These are phyloP conservation scores for Suillus cothurnatus DNA, from an alignment of 768 basidiomycete species.

Conservation along the genomic window DNA sequence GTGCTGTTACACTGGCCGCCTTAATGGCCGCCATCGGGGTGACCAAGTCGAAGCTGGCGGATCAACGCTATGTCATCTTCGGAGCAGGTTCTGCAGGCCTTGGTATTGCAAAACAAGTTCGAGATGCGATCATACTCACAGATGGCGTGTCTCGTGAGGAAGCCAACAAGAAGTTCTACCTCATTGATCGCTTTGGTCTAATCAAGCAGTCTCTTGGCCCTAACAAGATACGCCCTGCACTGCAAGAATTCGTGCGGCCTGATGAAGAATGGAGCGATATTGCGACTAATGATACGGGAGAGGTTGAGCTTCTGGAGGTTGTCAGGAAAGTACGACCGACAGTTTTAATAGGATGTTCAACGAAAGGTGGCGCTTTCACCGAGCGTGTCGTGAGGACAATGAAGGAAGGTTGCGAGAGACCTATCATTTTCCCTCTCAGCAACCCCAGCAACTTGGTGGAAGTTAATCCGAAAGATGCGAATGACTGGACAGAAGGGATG, in stretches of 20 bases:
- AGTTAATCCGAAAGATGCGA: conserved; percentile 67
- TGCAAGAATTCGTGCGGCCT: conserved; percentile 57
- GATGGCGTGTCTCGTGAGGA: conserved; percentile 55
- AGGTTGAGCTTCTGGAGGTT: conserved; percentile 63
- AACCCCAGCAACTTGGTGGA: conserved; percentile 83
- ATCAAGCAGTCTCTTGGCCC: conserved; percentile 52
- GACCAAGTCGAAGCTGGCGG: conserved; percentile 61
- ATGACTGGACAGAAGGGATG: conserved; percentile 78
- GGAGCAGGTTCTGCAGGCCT: conserved; percentile 84
- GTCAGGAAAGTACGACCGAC: conserved; percentile 77
- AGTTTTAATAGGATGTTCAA: conserved; percentile 83
- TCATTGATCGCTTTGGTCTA: conserved; percentile 71
- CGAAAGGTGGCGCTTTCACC: conserved; percentile 74
- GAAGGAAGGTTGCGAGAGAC: conserved; percentile 67
- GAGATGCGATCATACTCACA: conserved; percentile 68
- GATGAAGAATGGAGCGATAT: conserved; percentile 57
- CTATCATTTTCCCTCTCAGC: conserved; percentile 82
- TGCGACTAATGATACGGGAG: conserved; percentile 38
- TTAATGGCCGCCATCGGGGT: conserved; percentile 70
- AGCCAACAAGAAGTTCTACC: conserved; percentile 68
- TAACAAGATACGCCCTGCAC: conserved; percentile 44
- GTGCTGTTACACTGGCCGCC: conserved; percentile 72
- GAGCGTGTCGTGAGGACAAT: conserved; percentile 71
- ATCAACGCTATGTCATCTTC: conserved; percentile 78
- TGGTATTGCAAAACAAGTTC: conserved; percentile 75